A percentile compares a stretch with the other conserved stretches of the same genome.
Conservation (phyloP, 169 alveolate species). For the Plasmodium ovale region DNA sequence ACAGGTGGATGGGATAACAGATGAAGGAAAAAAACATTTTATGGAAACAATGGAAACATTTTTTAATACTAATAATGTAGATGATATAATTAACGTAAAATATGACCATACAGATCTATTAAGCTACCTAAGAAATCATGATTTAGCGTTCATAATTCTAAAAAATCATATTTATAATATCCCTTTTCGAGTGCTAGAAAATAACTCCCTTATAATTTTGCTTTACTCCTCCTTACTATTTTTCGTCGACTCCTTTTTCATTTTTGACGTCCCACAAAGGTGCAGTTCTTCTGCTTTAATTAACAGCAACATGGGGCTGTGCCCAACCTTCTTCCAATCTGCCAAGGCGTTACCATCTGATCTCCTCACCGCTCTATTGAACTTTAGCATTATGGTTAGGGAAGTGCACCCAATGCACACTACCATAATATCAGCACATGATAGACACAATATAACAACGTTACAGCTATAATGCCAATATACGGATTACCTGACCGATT, state of each 20-base stretch:
- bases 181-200: conserved; percentile 51
- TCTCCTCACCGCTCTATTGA: too few species aligned
- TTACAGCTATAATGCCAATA: too few species aligned
- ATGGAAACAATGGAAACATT: conserved; percentile 20
- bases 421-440: too few species aligned
- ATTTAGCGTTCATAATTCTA: conserved; percentile 17
- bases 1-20: neutral
- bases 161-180: conserved; percentile 32
- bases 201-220: conserved; percentile 23
- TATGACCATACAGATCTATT: conserved; percentile 39
- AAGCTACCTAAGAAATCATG: conserved; percentile 49
- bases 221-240: conserved; percentile 46
- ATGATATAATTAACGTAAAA: conserved; percentile 8
- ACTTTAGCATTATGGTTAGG: too few species aligned
- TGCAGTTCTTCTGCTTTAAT: too few species aligned
- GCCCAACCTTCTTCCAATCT: too few species aligned
- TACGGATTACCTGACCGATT: conserved; percentile 26
- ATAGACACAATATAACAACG: too few species aligned
- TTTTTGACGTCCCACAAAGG: neutral
- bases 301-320: too few species aligned
- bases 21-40: conserved; percentile 1
- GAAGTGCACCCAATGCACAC: too few species aligned
- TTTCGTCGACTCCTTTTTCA: conserved; percentile 26
- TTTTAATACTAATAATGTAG: conserved; percentile 17
- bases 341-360: too few species aligned